Base-by-base conservation (phyloP, 1,284 basidiomycete species). In the Cystobasidiaceae sp. region DNA sequence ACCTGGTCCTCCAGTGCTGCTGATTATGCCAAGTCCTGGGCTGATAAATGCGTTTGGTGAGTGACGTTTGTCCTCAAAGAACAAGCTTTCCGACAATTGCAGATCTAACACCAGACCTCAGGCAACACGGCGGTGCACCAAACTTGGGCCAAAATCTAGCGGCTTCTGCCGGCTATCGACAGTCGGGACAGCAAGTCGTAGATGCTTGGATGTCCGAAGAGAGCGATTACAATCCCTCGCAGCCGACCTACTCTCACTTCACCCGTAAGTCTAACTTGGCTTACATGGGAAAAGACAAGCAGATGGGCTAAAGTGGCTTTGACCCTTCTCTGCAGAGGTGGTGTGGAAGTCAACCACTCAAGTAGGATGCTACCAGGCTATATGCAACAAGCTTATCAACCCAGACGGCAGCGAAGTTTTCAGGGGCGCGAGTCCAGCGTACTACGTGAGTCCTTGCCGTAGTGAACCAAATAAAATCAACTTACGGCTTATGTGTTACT, bases 341-440 rank as follows among this genome's bases (percentile, higher is more conserved):
- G 64, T 66, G 15, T 66, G 64, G 64, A 66, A 66, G 49, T 25
- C 44, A 25, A 48, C 64, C 11, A 66, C 45, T 6, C 55, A 66
- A 28, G 28, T 66, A 7, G 64, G 64, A 17, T 66, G 64, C 49
- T 58, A 51, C 25, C 45, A 59, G 34, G 64, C 56, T 43, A 27
- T 27, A 15, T 66, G 64, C 41, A 32, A 32, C 25, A 55, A 37
- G 32, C 44, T 64, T 3, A 19, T 44, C 0, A 56, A 55, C 33
- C 21, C 39, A 17, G 32, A 45, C 43, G 61, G 61, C 5, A 23
- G 41, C 4, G 43, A 48, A 11, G 52, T 52, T 1, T 64, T 64
- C 51, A 37, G 28, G 33, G 52, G 61, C 0, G 45, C n/a, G 41
- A 56, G 54, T 28, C 54, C 54, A 2, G 21, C 39, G 17, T 56